Evolutionary conservation across 2,329 filamentous ascomycete species (phyloP).

Genomic region (Cadophora sp.): DNA sequence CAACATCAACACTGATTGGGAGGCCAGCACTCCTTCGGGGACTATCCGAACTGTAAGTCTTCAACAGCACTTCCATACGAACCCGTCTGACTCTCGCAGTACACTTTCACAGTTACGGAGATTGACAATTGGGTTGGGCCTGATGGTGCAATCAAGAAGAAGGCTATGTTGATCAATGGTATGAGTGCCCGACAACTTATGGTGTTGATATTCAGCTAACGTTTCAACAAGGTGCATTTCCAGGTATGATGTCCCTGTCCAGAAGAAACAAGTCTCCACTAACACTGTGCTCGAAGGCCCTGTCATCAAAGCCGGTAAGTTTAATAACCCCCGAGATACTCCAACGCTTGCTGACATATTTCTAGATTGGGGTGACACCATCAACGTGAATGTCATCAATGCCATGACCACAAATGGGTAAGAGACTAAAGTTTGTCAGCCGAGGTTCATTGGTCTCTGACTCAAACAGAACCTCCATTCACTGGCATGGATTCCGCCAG

Average conservation of each 20-base stretch:
- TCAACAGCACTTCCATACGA: too few relatives aligned
- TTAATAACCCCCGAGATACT: neutral
- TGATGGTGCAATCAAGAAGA: constrained; percentile 23
- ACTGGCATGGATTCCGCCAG: constrained; percentile 57
- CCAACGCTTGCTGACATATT: neutral
- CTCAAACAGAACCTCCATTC: constrained; percentile 45
- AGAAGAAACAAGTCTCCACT: constrained; percentile 42
- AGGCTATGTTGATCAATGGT: constrained; percentile 26
- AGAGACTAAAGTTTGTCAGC: constrained; percentile 35
- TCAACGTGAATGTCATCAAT: constrained; percentile 72
- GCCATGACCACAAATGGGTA: constrained; percentile 56
- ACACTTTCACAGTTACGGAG: constrained; percentile 25
- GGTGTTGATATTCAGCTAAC: neutral
- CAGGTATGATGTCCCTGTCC: constrained; percentile 38
- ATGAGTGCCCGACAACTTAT: neutral
- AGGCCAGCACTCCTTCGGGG: constrained; percentile 19
- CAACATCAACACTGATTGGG: constrained; percentile 27
- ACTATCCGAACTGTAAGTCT: constrained; percentile 15
- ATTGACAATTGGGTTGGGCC: constrained; percentile 24
- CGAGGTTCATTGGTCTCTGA: constrained; percentile 36
- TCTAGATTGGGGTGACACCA: constrained; percentile 45
- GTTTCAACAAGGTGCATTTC: constrained; percentile 39
- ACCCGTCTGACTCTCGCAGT: constrained; percentile 6
- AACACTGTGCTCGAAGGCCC: constrained; percentile 34
- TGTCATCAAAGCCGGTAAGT: constrained; percentile 41